Evolutionary conservation across 2,329 filamentous ascomycete genomes (phyloP), one percentile per base, ranked within the genome.

Genomic region (Emergomyces orientalis): DNA sequence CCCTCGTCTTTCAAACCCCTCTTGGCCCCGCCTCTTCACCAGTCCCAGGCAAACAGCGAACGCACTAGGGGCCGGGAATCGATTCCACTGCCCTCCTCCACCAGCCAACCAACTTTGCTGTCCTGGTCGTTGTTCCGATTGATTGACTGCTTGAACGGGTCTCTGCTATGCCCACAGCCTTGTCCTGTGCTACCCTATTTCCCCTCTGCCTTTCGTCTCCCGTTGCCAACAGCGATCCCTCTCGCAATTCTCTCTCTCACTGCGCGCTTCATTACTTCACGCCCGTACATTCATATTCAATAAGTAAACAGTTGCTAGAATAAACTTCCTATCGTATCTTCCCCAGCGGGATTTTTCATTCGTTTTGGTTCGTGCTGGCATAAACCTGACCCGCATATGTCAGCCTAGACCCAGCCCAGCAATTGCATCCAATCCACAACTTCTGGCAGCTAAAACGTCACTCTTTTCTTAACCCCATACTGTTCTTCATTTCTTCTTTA

Each of bases 1-100:
- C 22, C 32, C 32, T 56, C 54, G 17, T 25, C n/a, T 34, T n/a
- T 37, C 54, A 32, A 56, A 37, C 55, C 55, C 55, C 55, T 58
- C 55, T 43, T 58, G 55, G 55, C 55, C 55, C 55, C 55, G 55
- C 34, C 34, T 58, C 22, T 19, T 6, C 39, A 34, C 22, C 34
- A 25, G 34, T 58, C 22, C 30, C 39, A 45, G 7, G 13, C 19
- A 43, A 27, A 6, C 8, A 39, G n/a, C 14, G n/a, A 19, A 27
- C 19, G n/a, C 55, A 19, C 55, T 57, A n/a, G 17, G 56, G 39
- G 25, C 27, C 37, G 37, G 39, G 22, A 43, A 39, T 5, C 30
- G 3, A 34, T 34, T 54, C 30, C 30, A 54, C n/a, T 13, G 25
- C 51, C 19, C 41, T 43, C 41, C 45, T 49, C 52, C n/a, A 34